phyloP scores from a whole-genome alignment of 805 yeast species.

The Yarrowia sp. region DNA sequence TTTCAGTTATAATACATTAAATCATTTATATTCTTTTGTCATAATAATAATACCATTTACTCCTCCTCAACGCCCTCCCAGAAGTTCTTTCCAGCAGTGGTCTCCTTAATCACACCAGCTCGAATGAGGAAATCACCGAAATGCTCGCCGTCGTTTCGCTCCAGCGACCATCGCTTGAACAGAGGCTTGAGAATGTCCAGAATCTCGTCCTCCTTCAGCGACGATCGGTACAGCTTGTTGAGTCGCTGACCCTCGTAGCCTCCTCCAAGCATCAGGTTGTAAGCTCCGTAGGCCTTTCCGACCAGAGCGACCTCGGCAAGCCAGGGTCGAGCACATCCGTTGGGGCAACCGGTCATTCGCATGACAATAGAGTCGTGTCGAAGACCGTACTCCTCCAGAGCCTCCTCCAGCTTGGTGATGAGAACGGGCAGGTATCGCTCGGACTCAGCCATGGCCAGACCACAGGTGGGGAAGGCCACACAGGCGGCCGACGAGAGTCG shows the following conservation, averaged over 20 bases:
- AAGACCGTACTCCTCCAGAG: constrained; percentile 88
- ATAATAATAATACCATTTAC: constrained; percentile 14
- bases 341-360: constrained; percentile 99
- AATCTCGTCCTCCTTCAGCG: constrained; percentile 90
- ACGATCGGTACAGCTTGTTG: constrained; percentile 86
- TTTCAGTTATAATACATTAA: constrained; percentile 9
- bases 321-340: constrained; percentile 99
- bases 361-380: constrained; percentile 93
- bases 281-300: constrained; percentile 93
- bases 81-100: constrained; percentile 89
- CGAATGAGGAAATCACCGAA: constrained; percentile 94
- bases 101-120: constrained; percentile 85
- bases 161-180: constrained; percentile 93
- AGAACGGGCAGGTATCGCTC: constrained; percentile 89
- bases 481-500: constrained; percentile 94
- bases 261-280: constrained; percentile 94
- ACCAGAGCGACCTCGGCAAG: constrained; percentile 93
- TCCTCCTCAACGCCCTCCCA: constrained; percentile 92
- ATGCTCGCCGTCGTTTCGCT: constrained; percentile 89
- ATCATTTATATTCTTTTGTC: not conserved
- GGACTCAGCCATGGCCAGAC: constrained; percentile 98
- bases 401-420: constrained; percentile 80
- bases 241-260: constrained; percentile 92
- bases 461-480: constrained; percentile 98
- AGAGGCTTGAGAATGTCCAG: constrained; percentile 77